Conservation (phyloP, 805 yeast species). For the Starmerella sirachaensis region DNA sequence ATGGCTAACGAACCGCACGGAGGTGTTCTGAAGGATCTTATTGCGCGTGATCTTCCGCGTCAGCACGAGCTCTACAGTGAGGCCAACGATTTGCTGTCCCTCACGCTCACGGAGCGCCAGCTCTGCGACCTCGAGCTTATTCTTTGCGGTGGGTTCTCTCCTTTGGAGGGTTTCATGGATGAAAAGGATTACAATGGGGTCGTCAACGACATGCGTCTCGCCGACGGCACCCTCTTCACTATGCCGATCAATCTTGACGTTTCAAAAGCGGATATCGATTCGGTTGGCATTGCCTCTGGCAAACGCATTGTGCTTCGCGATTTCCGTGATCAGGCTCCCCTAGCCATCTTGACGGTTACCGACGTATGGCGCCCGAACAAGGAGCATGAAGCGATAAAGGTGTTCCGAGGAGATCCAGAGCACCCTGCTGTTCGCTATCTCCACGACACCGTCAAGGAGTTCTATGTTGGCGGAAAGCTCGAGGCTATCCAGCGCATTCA, state of each 20-base stretch:
- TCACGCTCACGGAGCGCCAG: slow-evolving; percentile 68
- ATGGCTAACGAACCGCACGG: slow-evolving; percentile 71
- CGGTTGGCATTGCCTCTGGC: slow-evolving; percentile 35
- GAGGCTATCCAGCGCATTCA: slow-evolving; percentile 75
- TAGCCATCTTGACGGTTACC: slow-evolving; percentile 70
- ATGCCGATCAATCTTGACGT: slow-evolving; percentile 89
- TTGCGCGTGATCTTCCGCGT: slow-evolving; percentile 63
- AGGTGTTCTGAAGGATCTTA: slow-evolving; percentile 73
- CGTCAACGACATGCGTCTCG: slow-evolving; percentile 53
- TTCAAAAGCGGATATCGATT: slow-evolving; percentile 36
- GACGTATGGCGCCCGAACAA: slow-evolving; percentile 79
- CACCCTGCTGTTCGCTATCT: slow-evolving; percentile 84
- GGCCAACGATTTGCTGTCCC: slow-evolving; percentile 36
- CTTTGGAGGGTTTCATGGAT: slow-evolving; percentile 58
- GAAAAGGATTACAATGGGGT: slow-evolving; percentile 60
- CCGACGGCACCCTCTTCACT: slow-evolving; percentile 74
- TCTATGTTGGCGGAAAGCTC: slow-evolving; percentile 75
- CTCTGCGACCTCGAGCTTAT: slow-evolving; percentile 87
- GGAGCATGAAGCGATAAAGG: slow-evolving; percentile 64
- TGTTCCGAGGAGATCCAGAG: slow-evolving; percentile 92
- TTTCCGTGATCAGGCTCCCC: slow-evolving; percentile 62
- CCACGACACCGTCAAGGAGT: slow-evolving; percentile 61
- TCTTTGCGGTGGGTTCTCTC: slow-evolving; percentile 90
- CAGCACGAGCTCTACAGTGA: slow-evolving; percentile 47
- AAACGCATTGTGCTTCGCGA: slow-evolving; percentile 65